phyloP scores from a whole-genome alignment of 371 early-diverging fungal genomes.

The Encephalitozoon cuniculi region DNA sequence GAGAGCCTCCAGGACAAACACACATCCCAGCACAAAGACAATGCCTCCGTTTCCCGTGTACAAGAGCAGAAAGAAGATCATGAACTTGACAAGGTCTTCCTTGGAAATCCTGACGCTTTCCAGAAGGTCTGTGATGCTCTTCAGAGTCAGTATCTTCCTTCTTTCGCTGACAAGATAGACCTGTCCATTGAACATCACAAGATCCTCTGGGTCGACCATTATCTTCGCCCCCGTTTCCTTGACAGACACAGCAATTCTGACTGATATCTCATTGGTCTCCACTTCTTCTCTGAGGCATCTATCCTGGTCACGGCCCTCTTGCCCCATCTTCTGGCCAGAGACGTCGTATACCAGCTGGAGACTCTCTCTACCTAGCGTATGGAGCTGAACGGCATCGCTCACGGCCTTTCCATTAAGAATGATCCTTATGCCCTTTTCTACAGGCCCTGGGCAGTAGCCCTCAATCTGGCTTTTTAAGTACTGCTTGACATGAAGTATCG shows the following conservation, averaged over 20 bases:
- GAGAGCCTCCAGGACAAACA: conserved; percentile 3
- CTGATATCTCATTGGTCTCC: neutral
- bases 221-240: neutral
- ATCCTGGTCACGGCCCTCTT: neutral
- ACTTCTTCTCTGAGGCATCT: neutral
- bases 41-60: conserved; percentile 19
- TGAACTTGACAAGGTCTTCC: conserved; percentile 7
- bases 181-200: neutral
- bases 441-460: neutral
- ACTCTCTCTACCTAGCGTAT: neutral
- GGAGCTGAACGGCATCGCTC: neutral
- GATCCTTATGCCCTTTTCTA: neutral
- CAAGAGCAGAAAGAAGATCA: conserved; percentile 6
- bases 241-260: neutral
- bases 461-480: neutral
- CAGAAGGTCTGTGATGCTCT: neutral
- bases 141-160: conserved; percentile 7
- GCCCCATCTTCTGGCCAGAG: neutral
- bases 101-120: neutral
- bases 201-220: neutral
- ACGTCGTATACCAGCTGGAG: neutral
- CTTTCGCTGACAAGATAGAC: conserved; percentile 13
- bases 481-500: neutral
- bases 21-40: conserved; percentile 2
- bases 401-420: neutral